Percentiles rank a stretch among this genome's conserved stretches.
Evolutionary conservation across 768 basidiomycete genomes (phyloP).

Genomic region (Lyophyllum semitale): DNA sequence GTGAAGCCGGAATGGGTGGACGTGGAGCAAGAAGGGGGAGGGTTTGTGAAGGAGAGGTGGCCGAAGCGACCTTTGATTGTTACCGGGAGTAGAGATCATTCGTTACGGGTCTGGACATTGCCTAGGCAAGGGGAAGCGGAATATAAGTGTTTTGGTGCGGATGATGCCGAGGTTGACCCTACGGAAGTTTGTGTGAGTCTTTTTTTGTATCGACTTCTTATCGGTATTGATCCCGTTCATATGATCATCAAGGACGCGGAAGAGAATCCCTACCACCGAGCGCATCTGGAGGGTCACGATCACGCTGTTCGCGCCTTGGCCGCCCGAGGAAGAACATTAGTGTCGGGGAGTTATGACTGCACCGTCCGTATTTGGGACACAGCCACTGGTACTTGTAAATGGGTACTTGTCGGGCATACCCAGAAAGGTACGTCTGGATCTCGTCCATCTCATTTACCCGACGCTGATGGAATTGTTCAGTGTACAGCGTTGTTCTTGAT

Average conservation of each 20-base stretch:
- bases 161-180: slow-evolving; percentile 62
- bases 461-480: slow-evolving; percentile 39
- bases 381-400: slow-evolving; percentile 77
- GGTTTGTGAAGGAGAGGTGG: slow-evolving; percentile 69
- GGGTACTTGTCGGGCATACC: slow-evolving; percentile 83
- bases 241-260: slow-evolving; percentile 54
- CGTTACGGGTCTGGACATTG: slow-evolving; percentile 60
- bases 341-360: slow-evolving; percentile 95
- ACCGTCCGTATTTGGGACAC: slow-evolving; percentile 96
- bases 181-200: slow-evolving; percentile 38
- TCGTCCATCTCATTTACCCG: not conserved
- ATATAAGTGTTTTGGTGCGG: slow-evolving; percentile 65
- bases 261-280: slow-evolving; percentile 87
- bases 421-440: slow-evolving; percentile 72
- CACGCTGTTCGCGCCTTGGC: slow-evolving; percentile 93
- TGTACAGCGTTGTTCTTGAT: slow-evolving; percentile 95
- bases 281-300: slow-evolving; percentile 85
- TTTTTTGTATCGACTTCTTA: not conserved
- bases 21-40: slow-evolving; percentile 63
- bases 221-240: slow-evolving; percentile 27
- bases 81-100: slow-evolving; percentile 73
- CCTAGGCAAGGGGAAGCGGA: slow-evolving; percentile 71
- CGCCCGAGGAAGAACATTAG: slow-evolving; percentile 84
- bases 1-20: slow-evolving; percentile 91
- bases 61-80: slow-evolving; percentile 70